Evolutionary conservation across 106 monocot species (phyloP).

Genomic region (Dendrobium catenatum): DNA sequence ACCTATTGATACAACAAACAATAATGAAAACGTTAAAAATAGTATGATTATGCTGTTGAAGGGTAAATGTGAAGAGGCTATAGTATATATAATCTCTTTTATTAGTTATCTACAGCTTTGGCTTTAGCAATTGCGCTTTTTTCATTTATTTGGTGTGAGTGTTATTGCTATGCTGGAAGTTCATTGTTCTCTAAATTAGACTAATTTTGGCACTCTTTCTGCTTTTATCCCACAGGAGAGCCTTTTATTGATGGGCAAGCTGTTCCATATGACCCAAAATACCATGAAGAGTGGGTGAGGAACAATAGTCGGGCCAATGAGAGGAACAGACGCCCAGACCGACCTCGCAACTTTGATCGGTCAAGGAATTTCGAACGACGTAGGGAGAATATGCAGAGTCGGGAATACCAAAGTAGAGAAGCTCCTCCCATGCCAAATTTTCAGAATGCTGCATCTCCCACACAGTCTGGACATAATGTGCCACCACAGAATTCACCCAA

Average conservation of each 20-base stretch:
- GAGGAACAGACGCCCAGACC: constrained; percentile 74
- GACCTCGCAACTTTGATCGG: constrained; percentile 79
- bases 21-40: no score
- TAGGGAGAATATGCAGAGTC: constrained; percentile 67
- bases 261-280: constrained; percentile 88
- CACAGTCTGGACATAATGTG: not conserved
- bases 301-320: constrained; percentile 80
- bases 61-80: no score
- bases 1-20: no score
- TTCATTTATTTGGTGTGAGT: no score
- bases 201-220: no score
- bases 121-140: no score
- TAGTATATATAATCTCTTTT: no score
- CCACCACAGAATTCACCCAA: not conserved
- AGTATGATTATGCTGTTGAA: no score
- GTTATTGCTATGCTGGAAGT: not conserved
- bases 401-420: constrained; percentile 32
- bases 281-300: constrained; percentile 75
- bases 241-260: constrained; percentile 93
- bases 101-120: no score
- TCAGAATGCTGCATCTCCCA: constrained; percentile 15
- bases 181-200: not conserved
- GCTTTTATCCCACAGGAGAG: constrained; percentile 41
- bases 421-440: constrained; percentile 8
- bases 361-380: constrained; percentile 87